Base-by-base conservation (phyloP, 805 yeast genomes). In the Nakazawaea sp. region DNA sequence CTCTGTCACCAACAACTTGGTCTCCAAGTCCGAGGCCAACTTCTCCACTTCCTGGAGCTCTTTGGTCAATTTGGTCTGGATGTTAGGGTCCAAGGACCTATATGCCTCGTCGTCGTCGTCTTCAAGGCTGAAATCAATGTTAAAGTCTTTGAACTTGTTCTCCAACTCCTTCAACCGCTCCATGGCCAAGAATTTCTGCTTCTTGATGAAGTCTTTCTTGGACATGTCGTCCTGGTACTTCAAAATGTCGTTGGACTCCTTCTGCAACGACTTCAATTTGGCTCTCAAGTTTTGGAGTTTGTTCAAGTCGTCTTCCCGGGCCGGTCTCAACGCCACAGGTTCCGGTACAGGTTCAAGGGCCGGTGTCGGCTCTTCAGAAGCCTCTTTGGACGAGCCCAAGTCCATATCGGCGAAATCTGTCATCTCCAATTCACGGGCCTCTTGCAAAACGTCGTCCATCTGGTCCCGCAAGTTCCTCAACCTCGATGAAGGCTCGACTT, bases 361-460 rank as follows among this genome's bases (percentile, higher is more conserved):
- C 19, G 38, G 19, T 25, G 26, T 19, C 18, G 19, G 10, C 8
- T 35, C 5, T 9, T 30, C 24, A 8, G 5, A 26, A 15, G 34
- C 40, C 5, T 48, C 47, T 1, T 56, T 13, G 16, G 24, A 32
- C 8, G 25, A 7, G 16, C 13, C 18, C 6, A 39, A 31, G 26
- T 33, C 31, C 23, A 35, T 33, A 17, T 40, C 35, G 10, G 48
- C 32, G 49, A 86, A 88, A 46, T 87, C 92, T 16, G 84, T 81
- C 73, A 77, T 80, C 54, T 90, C 97, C 41, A 90, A 66, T 50
- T 82, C 84, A 43, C 94, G 64, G 0, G 96, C 96, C 62, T 85
- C 84, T 33, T 74, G 72, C 52, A 85, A 95, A 36, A 89, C 68
- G 44, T 75, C 80, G 42, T 84, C 94, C 95, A 87, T 87, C 52